Evolutionary conservation across 1,284 basidiomycete species (phyloP).

Genomic region (Mycena sp.): DNA sequence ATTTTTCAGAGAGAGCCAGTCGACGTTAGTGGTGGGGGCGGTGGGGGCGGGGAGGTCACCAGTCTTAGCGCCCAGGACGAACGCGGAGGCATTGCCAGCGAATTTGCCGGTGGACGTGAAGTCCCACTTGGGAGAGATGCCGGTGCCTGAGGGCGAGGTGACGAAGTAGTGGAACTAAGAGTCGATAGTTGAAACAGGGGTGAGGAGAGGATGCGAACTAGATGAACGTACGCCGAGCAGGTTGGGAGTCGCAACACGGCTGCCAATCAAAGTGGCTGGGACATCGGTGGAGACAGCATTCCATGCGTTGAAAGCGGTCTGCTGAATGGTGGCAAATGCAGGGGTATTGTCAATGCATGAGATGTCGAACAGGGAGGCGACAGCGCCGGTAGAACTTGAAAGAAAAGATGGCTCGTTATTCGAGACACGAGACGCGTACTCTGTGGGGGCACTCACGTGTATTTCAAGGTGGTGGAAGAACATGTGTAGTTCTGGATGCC

Average conservation of each 20-base stretch:
- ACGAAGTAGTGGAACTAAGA: constrained; percentile 61
- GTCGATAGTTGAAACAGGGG: background rate
- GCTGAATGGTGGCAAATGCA: constrained; percentile 51
- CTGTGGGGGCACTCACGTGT: constrained; percentile 42
- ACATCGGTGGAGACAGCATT: constrained; percentile 38
- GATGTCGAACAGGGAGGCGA: constrained; percentile 67
- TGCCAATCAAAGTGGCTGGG: constrained; percentile 41
- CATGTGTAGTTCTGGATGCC: constrained; percentile 64
- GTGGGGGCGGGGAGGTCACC: constrained; percentile 56
- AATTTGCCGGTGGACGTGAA: constrained; percentile 51
- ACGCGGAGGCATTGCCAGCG: constrained; percentile 55
- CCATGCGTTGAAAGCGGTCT: constrained; percentile 53
- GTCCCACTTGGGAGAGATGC: constrained; percentile 67
- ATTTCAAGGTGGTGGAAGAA: constrained; percentile 44
- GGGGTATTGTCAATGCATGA: constrained; percentile 58
- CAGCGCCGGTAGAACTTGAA: constrained; percentile 51
- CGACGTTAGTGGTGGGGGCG: constrained; percentile 52
- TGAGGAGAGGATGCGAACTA: background rate
- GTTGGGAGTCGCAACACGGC: constrained; percentile 36
- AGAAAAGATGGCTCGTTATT: too few relatives aligned
- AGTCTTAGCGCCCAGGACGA: constrained; percentile 55
- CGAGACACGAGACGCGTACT: background rate
- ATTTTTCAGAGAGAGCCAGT: constrained; percentile 63
- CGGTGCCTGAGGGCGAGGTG: constrained; percentile 53
- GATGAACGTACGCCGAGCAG: constrained; percentile 49